Conservation (phyloP, 352 stramenopile genomes). For the Phytophthora cajani region DNA sequence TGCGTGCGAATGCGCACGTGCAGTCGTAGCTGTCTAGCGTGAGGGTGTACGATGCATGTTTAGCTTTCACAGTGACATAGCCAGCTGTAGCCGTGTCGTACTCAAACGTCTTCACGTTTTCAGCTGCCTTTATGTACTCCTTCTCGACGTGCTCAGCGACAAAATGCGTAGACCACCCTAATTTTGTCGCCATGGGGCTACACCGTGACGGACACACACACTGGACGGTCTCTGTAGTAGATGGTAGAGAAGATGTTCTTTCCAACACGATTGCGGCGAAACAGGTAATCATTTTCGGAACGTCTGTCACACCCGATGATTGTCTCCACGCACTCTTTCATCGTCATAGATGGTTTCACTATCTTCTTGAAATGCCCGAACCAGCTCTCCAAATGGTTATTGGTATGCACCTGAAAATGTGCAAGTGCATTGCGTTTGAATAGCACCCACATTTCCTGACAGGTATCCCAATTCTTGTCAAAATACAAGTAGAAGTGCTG, state of each 20-base stretch:
- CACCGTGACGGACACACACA: too few species aligned
- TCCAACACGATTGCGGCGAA: neutral
- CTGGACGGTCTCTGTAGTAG: too few species aligned
- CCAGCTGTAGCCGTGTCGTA: constrained; percentile 4
- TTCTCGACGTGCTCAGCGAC: constrained; percentile 24
- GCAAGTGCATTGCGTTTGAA: constrained; percentile 18
- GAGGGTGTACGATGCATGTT: neutral
- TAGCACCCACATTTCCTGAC: constrained; percentile 31
- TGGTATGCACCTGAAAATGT: constrained; percentile 33
- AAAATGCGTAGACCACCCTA: too few species aligned
- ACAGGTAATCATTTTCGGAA: constrained; percentile 6
- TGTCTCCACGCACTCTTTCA: constrained; percentile 5
- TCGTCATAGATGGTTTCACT: constrained; percentile 4
- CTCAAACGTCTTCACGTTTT: constrained; percentile 13
- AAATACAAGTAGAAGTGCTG: constrained; percentile 28
- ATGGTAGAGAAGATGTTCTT: too few species aligned
- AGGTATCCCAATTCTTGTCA: constrained; percentile 27
- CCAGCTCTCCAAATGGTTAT: constrained; percentile 39
- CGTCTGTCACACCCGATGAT: constrained; percentile 16
- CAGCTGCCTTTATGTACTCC: constrained; percentile 11
- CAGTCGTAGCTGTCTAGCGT: constrained; percentile 11
- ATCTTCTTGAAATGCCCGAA: constrained; percentile 38
- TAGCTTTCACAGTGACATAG: neutral
- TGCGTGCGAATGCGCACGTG: constrained; percentile 19
- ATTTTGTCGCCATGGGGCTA: too few species aligned